A percentile compares a stretch with the other conserved stretches of the same genome.
These are phyloP conservation scores for Termitomyces bulborhizus DNA, from an alignment of 768 basidiomycete genomes.

Conservation along the genomic window DNA sequence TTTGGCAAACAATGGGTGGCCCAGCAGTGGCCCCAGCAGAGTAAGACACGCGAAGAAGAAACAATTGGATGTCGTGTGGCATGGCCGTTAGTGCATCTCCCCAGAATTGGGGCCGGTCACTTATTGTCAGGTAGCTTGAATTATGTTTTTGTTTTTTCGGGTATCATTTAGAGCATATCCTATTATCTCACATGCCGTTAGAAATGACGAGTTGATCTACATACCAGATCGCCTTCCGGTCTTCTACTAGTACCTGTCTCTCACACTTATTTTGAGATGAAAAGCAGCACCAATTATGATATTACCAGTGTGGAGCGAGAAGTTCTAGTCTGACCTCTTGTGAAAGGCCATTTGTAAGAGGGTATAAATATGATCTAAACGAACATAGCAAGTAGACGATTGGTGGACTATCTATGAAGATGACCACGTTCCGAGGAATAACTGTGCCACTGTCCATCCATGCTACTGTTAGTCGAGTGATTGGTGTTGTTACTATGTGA, in stretches of 20 bases:
- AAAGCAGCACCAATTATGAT: background rate
- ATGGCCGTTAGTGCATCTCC: background rate
- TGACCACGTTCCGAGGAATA: slow-evolving; percentile 63
- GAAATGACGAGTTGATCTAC: slow-evolving; percentile 17
- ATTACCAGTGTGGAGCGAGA: background rate
- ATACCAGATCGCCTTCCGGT: slow-evolving; percentile 7
- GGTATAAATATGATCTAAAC: slow-evolving; percentile 18
- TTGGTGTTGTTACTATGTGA: slow-evolving; percentile 30
- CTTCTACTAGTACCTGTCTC: slow-evolving; percentile 1
- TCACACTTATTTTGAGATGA: background rate
- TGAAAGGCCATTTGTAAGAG: background rate
- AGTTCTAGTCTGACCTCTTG: background rate
- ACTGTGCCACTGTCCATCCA: slow-evolving; percentile 53
- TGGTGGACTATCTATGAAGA: slow-evolving; percentile 44
- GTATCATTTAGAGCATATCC: slow-evolving; percentile 6
- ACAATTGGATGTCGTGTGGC: background rate
- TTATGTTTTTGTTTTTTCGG: slow-evolving; percentile 2
- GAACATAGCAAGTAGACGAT: background rate
- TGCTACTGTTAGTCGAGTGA: slow-evolving; percentile 27
- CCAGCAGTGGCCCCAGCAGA: slow-evolving; percentile 1
- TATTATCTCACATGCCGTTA: slow-evolving; percentile 17
- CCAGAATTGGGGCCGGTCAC: slow-evolving; percentile 2
- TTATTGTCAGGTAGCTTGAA: background rate
- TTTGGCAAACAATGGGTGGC: background rate
- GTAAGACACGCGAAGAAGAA: background rate